Base-by-base conservation (phyloP, 2,329 filamentous ascomycete species). In the Hypocreales sp. region DNA sequence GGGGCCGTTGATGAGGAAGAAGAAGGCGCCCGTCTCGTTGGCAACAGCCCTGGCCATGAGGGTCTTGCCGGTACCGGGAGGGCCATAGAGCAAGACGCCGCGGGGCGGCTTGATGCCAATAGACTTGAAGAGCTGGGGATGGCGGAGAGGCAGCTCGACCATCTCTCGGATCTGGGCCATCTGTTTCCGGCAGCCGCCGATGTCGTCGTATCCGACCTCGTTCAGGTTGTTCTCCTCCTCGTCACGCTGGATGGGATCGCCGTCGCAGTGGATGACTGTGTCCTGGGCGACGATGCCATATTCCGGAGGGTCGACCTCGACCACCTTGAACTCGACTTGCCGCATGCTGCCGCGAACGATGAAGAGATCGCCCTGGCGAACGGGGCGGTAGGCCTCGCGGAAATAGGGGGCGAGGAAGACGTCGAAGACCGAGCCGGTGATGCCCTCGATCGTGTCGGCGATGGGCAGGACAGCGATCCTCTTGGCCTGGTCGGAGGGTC, bases 141-240 rank as follows among this genome's bases (percentile, higher is more conserved):
- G 90, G 48, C 90, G 78, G 35, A 98, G 72, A 35, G 90, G 90
- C 42, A 98, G 67, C 68, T 98, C 90, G 39, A 98, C 90, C 68
- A 98, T 76, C 58, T 98, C 90, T 53, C 90, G 82, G 46, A 98
- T 93, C 67, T 98, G 90, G 37, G 90, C 90, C 90, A 98, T 95
- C 64, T 98, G 90, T 66, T 98, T 98, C 50, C 90, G 74, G 72
- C 90, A 95, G 42, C 90, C 90, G 70, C 90, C 90, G 60, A 98
- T 98, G 51, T 98, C 90, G 48, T 98, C 90, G 53, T 98, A 98
- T 26, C 90, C 90, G 40, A 98, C 90, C 60, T 98, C 90, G 53
- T 95, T 98, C 42, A 98, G 67, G 61, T 95, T 98, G 54, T 92
- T 92, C 67, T 98, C 90, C 58, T 98, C 90, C 47, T 98, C 90